Evolutionary conservation across 352 stramenopile genomes (phyloP).

Genomic region (Phytophthora ramorum): DNA sequence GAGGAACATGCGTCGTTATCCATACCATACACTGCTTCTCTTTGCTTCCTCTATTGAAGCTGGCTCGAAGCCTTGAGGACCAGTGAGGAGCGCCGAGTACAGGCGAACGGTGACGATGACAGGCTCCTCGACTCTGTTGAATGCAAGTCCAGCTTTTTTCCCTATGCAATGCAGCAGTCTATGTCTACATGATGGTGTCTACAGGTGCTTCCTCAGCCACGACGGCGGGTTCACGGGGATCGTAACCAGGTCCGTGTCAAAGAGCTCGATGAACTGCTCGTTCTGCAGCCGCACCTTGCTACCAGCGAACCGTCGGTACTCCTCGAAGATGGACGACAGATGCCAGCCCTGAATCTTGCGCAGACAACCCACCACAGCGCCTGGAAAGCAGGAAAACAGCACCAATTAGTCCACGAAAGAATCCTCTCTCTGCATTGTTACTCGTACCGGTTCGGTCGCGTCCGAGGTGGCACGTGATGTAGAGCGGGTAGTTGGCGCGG

Average conservation of each 20-base stretch:
- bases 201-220: constrained; percentile 73
- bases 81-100: constrained; percentile 1
- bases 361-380: constrained; percentile 89
- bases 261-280: constrained; percentile 96
- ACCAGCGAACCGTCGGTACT: constrained; percentile 91
- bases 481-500: constrained; percentile 89
- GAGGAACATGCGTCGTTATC: background rate
- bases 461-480: constrained; percentile 92
- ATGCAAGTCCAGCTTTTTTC: constrained; percentile 32
- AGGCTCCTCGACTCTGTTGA: constrained; percentile 25
- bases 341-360: constrained; percentile 95
- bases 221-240: constrained; percentile 79
- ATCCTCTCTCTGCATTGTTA: background rate
- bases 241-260: constrained; percentile 92
- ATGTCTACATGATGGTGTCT: constrained; percentile 14
- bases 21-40: constrained; percentile 1
- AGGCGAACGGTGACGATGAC: constrained; percentile 11
- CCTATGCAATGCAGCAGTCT: constrained; percentile 8
- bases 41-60: background rate
- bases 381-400: constrained; percentile 30
- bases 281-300: constrained; percentile 93
- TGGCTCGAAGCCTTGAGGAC: background rate
- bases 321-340: constrained; percentile 93
- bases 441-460: constrained; percentile 85
- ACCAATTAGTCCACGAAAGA: background rate